Evolutionary conservation across 306 rosid genomes (phyloP), one percentile per base, ranked within the genome.

Genomic region (Mimosa bimucronata): DNA sequence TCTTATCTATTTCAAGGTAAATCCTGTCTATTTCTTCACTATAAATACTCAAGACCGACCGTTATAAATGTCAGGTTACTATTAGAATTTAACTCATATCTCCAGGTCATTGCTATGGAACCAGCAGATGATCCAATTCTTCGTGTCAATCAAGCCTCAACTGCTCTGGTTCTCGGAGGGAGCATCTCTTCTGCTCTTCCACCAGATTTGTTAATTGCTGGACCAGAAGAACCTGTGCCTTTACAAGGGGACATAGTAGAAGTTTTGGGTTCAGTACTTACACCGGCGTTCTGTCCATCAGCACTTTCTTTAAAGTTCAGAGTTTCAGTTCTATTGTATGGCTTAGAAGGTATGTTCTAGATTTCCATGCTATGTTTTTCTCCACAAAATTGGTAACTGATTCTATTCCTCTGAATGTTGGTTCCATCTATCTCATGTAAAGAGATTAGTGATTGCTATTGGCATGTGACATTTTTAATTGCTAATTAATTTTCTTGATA

Each of bases 131-230:
- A 91, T 76, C 87, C 86, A 29, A 73, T 87, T 87, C 87, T 95
- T 34, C 81, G 89, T 38, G 90, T 89, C 77, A 92, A 91, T 84
- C 88, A 76, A 71, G 85, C 86, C 30, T 85, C 78, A 75, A 95
- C 98, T 61, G 98, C 98, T 72, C 90, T 95, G 70, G 99, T 95
- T 79, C 97, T 95, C 37, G 99, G 92, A 74, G 98, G 98, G 78
- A 91, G 88, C 79, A 88, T 81, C 76, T 84, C 90, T 65, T 93
- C 98, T 64, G 82, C 94, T 69, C 79, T 95, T 80, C 98, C 98
- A 66, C 98, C 99, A 8, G 95, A 95, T 87, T 85, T 88, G 67
- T 80, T 91, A 84, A 82, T 88, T 84, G 76, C 87, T 66, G 85
- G 87, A 82, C 85, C 86, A 16, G 85, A 80, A 87, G 91, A 79